Conservation (phyloP, 129 eudicot genomes). For the Escallonia herrerae region DNA sequence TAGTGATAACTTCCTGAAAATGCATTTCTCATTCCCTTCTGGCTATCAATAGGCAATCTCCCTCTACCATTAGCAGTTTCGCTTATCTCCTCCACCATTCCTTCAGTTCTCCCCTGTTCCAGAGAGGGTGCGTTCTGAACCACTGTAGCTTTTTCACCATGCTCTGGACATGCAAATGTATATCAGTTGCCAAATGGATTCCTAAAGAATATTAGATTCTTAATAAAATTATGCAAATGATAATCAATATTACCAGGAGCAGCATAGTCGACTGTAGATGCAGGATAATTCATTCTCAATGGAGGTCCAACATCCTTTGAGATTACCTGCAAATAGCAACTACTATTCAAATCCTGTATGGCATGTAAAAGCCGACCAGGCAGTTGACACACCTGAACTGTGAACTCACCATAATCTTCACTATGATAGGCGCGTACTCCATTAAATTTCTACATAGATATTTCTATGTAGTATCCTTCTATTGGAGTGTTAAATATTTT, state of each 20-base stretch:
- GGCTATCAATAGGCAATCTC: conserved; percentile 7
- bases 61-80: conserved; percentile 1
- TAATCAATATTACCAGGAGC: conserved; percentile 30
- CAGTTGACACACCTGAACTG: too few species aligned
- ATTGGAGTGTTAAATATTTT: too few species aligned
- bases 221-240: neutral
- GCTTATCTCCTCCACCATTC: conserved; percentile 10
- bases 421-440: too few species aligned
- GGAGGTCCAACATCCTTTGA: conserved; percentile 37
- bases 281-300: conserved; percentile 14
- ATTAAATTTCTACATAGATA: too few species aligned
- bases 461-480: too few species aligned
- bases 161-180: conserved; percentile 16
- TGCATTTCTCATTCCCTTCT: conserved; percentile 13
- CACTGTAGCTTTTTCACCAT: conserved; percentile 10
- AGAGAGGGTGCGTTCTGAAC: conserved; percentile 11
- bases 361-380: neutral
- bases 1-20: conserved; percentile 8
- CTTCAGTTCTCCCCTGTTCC: conserved; percentile 18
- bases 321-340: conserved; percentile 49
- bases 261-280: conserved; percentile 19
- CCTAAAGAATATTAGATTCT: neutral
- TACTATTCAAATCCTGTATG: neutral
- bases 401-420: too few species aligned
- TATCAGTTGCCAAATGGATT: neutral